Percentiles rank a stretch among this genome's conserved stretches.
These are phyloP conservation scores for Aspergillus wentii DNA, from an alignment of 495 filamentous ascomycete genomes.

Conservation along the genomic window DNA sequence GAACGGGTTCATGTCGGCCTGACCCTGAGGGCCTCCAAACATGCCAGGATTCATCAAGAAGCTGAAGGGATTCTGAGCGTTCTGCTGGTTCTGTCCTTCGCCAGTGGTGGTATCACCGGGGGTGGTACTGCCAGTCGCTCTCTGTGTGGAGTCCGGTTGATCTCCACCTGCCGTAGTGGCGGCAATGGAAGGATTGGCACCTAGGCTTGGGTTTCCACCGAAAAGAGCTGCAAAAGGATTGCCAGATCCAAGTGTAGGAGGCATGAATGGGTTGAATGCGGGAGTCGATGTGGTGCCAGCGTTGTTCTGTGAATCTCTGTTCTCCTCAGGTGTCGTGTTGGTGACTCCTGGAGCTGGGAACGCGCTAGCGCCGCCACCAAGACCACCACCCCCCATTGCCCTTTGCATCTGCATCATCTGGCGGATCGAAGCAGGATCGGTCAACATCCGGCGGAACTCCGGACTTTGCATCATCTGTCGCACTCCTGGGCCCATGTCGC, in stretches of 20 bases:
- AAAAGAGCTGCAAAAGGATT: conserved; percentile 77
- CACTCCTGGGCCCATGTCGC: conserved; percentile 73
- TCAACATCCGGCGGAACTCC: conserved; percentile 88
- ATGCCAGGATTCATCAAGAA: conserved; percentile 44
- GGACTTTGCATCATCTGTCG: conserved; percentile 82
- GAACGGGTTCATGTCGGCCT: conserved; percentile 38
- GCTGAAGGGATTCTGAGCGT: conserved; percentile 49
- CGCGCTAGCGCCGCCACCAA: conserved; percentile 41
- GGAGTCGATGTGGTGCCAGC: conserved; percentile 7
- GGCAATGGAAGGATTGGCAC: conserved; percentile 21
- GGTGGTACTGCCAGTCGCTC: conserved; percentile 12
- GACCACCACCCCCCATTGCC: conserved; percentile 56
- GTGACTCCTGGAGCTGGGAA: conserved; percentile 91
- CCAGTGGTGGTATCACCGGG: conserved; percentile 23
- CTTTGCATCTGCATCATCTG: conserved; percentile 76
- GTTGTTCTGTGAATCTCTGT: conserved; percentile 36
- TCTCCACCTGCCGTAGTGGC: conserved; percentile 13
- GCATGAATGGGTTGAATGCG: conserved; percentile 35
- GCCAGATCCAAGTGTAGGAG: conserved; percentile 37
- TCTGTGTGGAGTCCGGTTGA: conserved; percentile 17
- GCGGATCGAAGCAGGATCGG: conserved; percentile 80
- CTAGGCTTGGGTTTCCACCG: conserved; percentile 33
- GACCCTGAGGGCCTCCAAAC: conserved; percentile 27
- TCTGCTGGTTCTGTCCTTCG: conserved; percentile 24
- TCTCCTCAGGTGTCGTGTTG: conserved; percentile 56